These are phyloP conservation scores for Flaveria linearis DNA, from an alignment of 129 eudicot species.

Conservation along the genomic window DNA sequence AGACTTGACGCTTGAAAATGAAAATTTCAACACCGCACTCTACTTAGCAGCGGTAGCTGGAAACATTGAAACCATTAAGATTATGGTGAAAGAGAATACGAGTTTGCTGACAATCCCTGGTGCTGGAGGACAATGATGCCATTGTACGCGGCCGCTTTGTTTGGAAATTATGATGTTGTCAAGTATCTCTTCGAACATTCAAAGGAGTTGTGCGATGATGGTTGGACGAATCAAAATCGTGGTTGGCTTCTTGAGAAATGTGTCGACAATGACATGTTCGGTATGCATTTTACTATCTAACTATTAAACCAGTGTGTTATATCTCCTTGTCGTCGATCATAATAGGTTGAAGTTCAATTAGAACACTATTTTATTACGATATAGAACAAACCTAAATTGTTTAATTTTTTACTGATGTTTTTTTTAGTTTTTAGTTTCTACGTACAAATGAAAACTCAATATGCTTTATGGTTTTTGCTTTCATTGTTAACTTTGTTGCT, in stretches of 20 bases:
- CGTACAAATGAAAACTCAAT: background rate
- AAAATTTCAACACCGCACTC: constrained; percentile 38
- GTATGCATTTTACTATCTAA: constrained; percentile 28
- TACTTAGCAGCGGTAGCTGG: constrained; percentile 48
- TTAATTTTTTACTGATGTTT: no score
- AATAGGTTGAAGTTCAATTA: background rate
- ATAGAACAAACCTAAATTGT: no score
- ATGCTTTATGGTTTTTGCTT: background rate
- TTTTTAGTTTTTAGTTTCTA: no score
- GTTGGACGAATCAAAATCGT: constrained; percentile 35
- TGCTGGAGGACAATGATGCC: constrained; percentile 25
- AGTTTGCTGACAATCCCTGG: constrained; percentile 27
- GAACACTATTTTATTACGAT: no score
- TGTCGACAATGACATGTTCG: constrained; percentile 38
- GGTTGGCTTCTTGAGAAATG: constrained; percentile 33
- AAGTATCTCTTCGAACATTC: constrained; percentile 27
- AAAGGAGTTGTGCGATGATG: background rate
- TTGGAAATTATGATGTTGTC: constrained; percentile 42
- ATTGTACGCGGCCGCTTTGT: constrained; percentile 41
- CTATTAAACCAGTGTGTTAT: background rate
- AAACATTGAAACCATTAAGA: constrained; percentile 20
- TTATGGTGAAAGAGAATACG: constrained; percentile 27
- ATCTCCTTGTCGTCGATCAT: background rate
- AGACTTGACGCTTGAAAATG: constrained; percentile 39
- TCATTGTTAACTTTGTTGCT: background rate